Evolutionary conservation across 192 early-diverging fungal species (phyloP), one percentile per base, ranked within the genome.

Genomic region (Podochytrium sp.): DNA sequence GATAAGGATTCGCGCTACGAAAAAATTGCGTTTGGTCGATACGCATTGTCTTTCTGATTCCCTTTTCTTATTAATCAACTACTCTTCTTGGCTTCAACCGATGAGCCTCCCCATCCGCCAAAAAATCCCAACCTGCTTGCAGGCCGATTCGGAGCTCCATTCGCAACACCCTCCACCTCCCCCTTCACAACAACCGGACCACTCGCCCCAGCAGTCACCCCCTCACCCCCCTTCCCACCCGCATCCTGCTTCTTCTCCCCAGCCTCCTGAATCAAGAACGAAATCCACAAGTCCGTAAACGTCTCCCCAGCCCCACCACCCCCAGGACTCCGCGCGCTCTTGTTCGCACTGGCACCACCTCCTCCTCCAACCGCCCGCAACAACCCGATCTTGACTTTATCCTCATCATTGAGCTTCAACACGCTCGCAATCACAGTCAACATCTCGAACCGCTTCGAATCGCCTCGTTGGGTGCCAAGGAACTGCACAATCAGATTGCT

Each of bases 401-500:
- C 94, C 78, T 95, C 92, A 51, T 96, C 95, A 7, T 78, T 88
- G 43, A 96, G 90, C 76, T 95, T 89, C 39, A 99, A 80, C 23
- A 97, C 92, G 72, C 86, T 92, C 16, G 93, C 90, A 79, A 99
- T 96, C 52, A 99, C 86, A 56, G 90, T 89, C 71, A 99, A 76
- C 49, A 96, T 93, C 75, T 99, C 96, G 74, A 87, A 99, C 37
- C 94, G 86, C 79, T 95, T 97, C 40, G 90, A 84, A 77, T 97
- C 95, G 47, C 95, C 96, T 30, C 95, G 87, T 30, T 92, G 91
- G 43, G 93, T 85, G 57, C 87, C 84, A 55, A 96, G 78, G 78
- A 96, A 99, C 0, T 90, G 88, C 47, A 97, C 91, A 47, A 99
- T 80, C 5, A 99, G 86, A 64, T 96, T 96, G 51, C 94, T 91